Base-by-base conservation (phyloP, 2,329 filamentous ascomycete genomes). In the Thielaviopsis populi region DNA sequence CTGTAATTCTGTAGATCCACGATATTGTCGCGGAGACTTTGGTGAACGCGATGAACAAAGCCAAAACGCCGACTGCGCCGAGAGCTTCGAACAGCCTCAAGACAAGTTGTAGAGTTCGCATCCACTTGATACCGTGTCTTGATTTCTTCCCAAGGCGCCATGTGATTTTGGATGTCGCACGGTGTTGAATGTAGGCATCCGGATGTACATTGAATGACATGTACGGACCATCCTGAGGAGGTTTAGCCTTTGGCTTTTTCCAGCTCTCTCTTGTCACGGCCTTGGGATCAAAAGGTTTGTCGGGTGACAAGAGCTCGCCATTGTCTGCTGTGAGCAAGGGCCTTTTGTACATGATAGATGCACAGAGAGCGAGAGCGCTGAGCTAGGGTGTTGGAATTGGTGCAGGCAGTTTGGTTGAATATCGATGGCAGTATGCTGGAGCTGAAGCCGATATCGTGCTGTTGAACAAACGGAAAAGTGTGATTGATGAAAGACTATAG, bases 161-260 rank as follows among this genome's bases (percentile, higher is more conserved):
- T 81, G 70, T 81, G 83, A 66, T 82, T 77, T 63, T 40, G 22
- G 78, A 78, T 63, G 80, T 82, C 66, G 83, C 82, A 70, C 85
- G 83, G 3, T 81, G 40, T 87, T 77, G 62, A 87, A 80, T 68
- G 81, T 76, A 69, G 87, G 88, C 68, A 86, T 96, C 91, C 1
- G 91, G 91, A 73, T 96, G 91, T 65, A 83, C 81, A 73, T 95
- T 94, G 78, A 96, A 87, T 66, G 87, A 82, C 67, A 96, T 76
- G 68, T 95, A 76, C 13, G 90, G 91, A 0, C 90, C 91, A 62
- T 88, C 79, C 54, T 79, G 81, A 78, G 87, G 86, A 50, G 82
- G 79, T 70, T 80, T 85, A 30, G 75, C 78, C 48, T 82, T 77
- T 63, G 83, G 82, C 13, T 83, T 81, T 70, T 83, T 77, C 78